Base-by-base conservation (phyloP, 2,329 filamentous ascomycete genomes). In the Aureobasidium sp. region DNA sequence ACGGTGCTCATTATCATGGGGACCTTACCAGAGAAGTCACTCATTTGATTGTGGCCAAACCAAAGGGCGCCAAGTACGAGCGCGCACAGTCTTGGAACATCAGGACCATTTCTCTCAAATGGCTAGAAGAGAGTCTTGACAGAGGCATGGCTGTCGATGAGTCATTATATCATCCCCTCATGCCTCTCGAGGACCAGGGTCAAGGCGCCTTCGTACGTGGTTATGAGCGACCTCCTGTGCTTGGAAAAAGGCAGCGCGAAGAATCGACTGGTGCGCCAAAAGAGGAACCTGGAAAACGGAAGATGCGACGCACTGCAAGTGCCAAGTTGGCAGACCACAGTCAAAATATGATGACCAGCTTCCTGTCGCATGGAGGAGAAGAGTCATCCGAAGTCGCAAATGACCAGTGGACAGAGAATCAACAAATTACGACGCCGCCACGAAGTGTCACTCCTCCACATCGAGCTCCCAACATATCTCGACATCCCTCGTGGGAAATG, bases 81-180 rank as follows among this genome's bases (percentile, higher is more conserved):
- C 91, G 91, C 62, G 94, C 93, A n/a, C 86, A 84, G 67, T 82
- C 82, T 68, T 99, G 94, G 92, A 81, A 82, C 50, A 84, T 96
- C 67, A 85, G 85, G 58, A 84, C 91, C 27, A 91, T 99, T 27
- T 87, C 88, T 1, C 74, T 89, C 37, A 87, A 91, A 70, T 99
- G 94, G 94, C 82, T 97, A 41, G 78, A 86, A 56, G 89, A 97
- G 70, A 93, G 89, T 69, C 75, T 94, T 63, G 83, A 88, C 66
- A 84, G 94, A 65, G 91, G 91, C 62, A 94, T 99, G 91, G 88
- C 92, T 23, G 78, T 99, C 23, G 90, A 97, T 61, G 94, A 97
- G 73, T 76, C 79, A n/a, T 85, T 84, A 64, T 99, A 95, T 73
- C 87, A 95, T 71, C 92, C 91, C 1, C 78, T 83, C 29, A 73